Evolutionary conservation across 306 rosid species (phyloP).

Genomic region (Mimosa pudica): DNA sequence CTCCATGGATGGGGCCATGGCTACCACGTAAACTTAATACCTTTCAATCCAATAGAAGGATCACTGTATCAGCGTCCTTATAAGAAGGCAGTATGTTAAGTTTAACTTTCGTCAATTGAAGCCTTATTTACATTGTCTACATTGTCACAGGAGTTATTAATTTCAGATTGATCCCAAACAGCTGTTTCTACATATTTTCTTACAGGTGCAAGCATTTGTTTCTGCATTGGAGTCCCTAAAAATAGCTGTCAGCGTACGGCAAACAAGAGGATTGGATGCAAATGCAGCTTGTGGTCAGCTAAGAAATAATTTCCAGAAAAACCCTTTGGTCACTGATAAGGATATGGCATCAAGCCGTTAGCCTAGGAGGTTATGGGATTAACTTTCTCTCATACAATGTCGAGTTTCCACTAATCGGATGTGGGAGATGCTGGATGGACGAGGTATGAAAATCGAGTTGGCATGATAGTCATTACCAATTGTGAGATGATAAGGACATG

Average conservation of each 20-base stretch:
- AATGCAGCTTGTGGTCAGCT: slow-evolving; percentile 99
- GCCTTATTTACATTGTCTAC: slow-evolving; percentile 28
- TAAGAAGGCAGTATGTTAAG: slow-evolving; percentile 69
- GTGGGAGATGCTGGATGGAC: slow-evolving; percentile 33
- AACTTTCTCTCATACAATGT: slow-evolving; percentile 5
- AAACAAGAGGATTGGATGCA: slow-evolving; percentile 94
- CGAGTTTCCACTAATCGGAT: slow-evolving; percentile 29
- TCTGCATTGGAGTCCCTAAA: slow-evolving; percentile 72
- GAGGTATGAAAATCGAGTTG: slow-evolving; percentile 29
- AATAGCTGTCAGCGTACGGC: slow-evolving; percentile 76
- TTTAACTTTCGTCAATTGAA: slow-evolving; percentile 19
- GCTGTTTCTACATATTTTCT: slow-evolving; percentile 22
- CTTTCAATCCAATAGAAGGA: slow-evolving; percentile 93
- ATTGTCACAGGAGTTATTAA: slow-evolving; percentile 16
- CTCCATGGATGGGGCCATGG: slow-evolving; percentile 66
- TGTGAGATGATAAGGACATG: slow-evolving; percentile 23
- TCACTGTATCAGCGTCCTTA: slow-evolving; percentile 86
- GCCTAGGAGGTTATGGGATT: slow-evolving; percentile 30
- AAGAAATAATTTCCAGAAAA: slow-evolving; percentile 81
- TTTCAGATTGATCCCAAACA: slow-evolving; percentile 5
- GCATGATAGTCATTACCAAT: slow-evolving; percentile 16
- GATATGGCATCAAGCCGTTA: slow-evolving; percentile 67
- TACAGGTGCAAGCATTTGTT: slow-evolving; percentile 75
- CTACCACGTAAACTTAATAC: slow-evolving; percentile 92
- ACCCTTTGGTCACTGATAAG: slow-evolving; percentile 58